A percentile compares a stretch with the other conserved stretches of the same genome.
These are phyloP conservation scores for Porphyrellus sp. DNA, from an alignment of 1,284 basidiomycete genomes.

Conservation along the genomic window DNA sequence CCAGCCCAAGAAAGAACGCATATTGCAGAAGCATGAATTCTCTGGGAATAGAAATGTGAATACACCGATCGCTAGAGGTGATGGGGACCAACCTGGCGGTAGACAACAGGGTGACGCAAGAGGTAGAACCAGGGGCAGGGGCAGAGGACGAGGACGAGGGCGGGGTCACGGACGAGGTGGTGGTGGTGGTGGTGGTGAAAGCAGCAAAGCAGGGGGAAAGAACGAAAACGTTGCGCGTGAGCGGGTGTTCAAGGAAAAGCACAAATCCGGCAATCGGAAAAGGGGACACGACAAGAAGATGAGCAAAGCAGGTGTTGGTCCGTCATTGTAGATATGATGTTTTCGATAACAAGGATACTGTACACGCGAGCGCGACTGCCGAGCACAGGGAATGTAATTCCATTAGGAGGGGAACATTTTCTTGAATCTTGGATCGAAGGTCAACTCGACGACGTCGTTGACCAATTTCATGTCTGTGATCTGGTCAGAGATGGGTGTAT, in stretches of 20 bases:
- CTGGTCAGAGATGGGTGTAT: conserved; percentile 2
- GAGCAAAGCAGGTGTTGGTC: conserved; percentile 47
- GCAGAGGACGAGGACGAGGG: conserved; percentile 34
- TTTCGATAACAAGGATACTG: conserved; percentile 6
- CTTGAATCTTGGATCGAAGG: conserved; percentile 59
- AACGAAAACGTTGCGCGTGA: conserved; percentile 39
- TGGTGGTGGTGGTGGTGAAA: conserved; percentile 37
- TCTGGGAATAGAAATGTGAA: conserved; percentile 50
- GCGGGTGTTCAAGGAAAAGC: conserved; percentile 66
- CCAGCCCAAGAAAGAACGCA: conserved; percentile 74
- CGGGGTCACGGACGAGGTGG: conserved; percentile 34
- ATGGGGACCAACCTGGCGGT: conserved; percentile 18
- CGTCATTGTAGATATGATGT: conserved; percentile 17
- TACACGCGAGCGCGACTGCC: not conserved
- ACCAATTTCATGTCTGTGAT: conserved; percentile 60
- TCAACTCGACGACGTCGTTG: conserved; percentile 62
- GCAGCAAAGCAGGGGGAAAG: conserved; percentile 35
- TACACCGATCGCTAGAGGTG: conserved; percentile 13
- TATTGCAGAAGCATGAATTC: conserved; percentile 72
- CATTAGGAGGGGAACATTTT: conserved; percentile 44
- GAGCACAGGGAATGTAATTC: not conserved
- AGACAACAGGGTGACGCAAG: conserved; percentile 29
- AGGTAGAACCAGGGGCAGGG: conserved; percentile 32
- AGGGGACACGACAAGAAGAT: conserved; percentile 77
- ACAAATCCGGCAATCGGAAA: conserved; percentile 69